phyloP scores from a whole-genome alignment of 1,139 yeast genomes.

The Saccharomyces hybrid region DNA sequence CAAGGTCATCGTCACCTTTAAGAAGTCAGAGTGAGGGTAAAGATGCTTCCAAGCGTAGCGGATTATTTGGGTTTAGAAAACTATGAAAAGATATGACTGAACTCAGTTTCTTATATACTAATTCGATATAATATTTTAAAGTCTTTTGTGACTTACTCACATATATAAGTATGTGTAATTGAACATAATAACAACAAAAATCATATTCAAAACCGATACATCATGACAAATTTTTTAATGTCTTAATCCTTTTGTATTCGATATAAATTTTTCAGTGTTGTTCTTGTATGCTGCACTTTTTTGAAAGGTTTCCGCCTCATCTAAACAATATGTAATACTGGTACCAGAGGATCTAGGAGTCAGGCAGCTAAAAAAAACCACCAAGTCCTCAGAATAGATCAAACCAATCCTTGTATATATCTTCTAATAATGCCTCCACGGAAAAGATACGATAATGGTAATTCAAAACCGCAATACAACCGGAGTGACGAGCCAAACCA shows the following conservation, averaged over 20 bases:
- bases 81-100: not conserved
- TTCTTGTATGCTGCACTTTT: not conserved
- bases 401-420: not conserved
- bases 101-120: not conserved
- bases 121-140: not conserved
- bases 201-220: not conserved
- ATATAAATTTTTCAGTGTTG: not conserved
- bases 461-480: not conserved
- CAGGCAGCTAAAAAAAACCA: not conserved
- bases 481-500: not conserved
- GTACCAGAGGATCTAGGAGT: not conserved
- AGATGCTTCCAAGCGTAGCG: conserved; percentile 1
- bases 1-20: not conserved
- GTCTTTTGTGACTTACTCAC: not conserved
- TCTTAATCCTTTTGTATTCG: not conserved
- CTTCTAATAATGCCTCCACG: not conserved
- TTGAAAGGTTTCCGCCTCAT: not conserved
- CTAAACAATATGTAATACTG: not conserved
- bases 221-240: no score
- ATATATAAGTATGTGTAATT: not conserved
- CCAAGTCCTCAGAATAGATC: not conserved
- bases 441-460: not conserved
- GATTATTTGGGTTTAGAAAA: conserved; percentile 3
- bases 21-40: not conserved
- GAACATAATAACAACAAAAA: not conserved